Evolutionary conservation across 148 eudicot genomes (phyloP).

Genomic region (Fallopia convolvulus): DNA sequence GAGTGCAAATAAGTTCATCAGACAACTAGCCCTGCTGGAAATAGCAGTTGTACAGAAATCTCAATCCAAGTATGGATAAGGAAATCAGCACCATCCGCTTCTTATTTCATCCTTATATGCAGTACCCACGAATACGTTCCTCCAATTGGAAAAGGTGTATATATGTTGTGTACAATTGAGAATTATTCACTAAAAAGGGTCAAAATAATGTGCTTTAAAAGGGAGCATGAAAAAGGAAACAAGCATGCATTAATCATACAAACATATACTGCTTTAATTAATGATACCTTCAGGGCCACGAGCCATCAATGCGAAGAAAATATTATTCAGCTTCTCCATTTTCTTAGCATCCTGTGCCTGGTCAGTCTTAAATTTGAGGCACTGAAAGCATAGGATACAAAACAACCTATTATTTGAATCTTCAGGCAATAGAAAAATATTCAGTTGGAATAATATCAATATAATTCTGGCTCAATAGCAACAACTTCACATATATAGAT

Average conservation of each 20-base stretch:
- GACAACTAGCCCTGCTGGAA: neutral
- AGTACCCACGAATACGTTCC: neutral
- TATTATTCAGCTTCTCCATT: slow-evolving; percentile 91
- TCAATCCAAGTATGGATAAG: too few species aligned
- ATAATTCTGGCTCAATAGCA: too few species aligned
- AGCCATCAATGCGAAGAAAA: slow-evolving; percentile 82
- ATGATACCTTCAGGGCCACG: slow-evolving; percentile 82
- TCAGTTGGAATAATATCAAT: too few species aligned
- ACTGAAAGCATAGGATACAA: slow-evolving; percentile 28
- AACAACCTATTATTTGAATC: neutral
- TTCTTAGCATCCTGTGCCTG: slow-evolving; percentile 92
- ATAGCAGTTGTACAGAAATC: neutral
- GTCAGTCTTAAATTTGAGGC: slow-evolving; percentile 90
- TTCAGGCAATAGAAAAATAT: too few species aligned
- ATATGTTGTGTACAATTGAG: too few species aligned
- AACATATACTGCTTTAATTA: too few species aligned
- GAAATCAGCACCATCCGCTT: neutral
- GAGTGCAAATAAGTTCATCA: neutral
- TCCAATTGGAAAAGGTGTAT: neutral
- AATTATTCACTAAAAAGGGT: too few species aligned
- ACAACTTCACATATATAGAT: too few species aligned
- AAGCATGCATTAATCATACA: too few species aligned
- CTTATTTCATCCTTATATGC: too few species aligned
- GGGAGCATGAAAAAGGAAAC: too few species aligned
- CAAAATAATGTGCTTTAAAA: too few species aligned